A percentile compares a stretch with the other conserved stretches of the same genome.
phyloP scores from a whole-genome alignment of 495 filamentous ascomycete genomes.

The Sphaerosporella brunnea region DNA sequence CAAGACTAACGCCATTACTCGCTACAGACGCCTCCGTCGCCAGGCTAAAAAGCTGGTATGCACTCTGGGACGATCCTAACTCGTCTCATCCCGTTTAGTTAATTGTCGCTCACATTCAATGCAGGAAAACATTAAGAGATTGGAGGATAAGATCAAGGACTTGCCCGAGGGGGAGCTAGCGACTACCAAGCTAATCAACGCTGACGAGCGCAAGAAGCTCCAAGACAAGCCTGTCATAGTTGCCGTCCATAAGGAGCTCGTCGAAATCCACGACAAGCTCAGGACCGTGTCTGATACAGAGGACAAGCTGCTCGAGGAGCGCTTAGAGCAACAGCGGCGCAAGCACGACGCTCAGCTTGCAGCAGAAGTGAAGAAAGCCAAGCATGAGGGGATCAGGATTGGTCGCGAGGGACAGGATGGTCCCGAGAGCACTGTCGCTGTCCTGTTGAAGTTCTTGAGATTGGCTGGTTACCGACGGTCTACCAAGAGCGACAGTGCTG shows the following conservation, averaged over 20 bases:
- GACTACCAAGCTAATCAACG: slow-evolving; percentile 43
- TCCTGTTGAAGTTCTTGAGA: slow-evolving; percentile 62
- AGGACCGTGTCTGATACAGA: slow-evolving; percentile 68
- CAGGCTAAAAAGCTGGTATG: slow-evolving; percentile 24
- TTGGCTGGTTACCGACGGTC: slow-evolving; percentile 54
- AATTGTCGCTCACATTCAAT: background rate
- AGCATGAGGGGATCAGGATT: slow-evolving; percentile 40
- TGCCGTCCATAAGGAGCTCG: slow-evolving; percentile 50
- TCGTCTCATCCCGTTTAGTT: background rate
- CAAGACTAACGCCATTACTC: slow-evolving; percentile 1
- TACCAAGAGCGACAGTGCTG: slow-evolving; percentile 42
- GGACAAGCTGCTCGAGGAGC: slow-evolving; percentile 33
- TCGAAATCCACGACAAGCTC: slow-evolving; percentile 69
- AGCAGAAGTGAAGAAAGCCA: slow-evolving; percentile 45
- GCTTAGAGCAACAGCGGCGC: slow-evolving; percentile 48
- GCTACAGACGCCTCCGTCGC: slow-evolving; percentile 19
- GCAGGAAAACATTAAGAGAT: slow-evolving; percentile 18
- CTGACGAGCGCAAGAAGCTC: slow-evolving; percentile 75
- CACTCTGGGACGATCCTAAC: background rate
- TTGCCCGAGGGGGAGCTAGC: slow-evolving; percentile 22
- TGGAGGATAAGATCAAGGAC: slow-evolving; percentile 25
- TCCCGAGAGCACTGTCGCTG: slow-evolving; percentile 37
- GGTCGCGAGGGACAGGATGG: slow-evolving; percentile 37
- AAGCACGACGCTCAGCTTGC: slow-evolving; percentile 55
- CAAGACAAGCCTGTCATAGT: slow-evolving; percentile 79